Evolutionary conservation across 805 yeast species (phyloP), one percentile per base, ranked within the genome.

Genomic region (Wickerhamomyces mucosus): DNA sequence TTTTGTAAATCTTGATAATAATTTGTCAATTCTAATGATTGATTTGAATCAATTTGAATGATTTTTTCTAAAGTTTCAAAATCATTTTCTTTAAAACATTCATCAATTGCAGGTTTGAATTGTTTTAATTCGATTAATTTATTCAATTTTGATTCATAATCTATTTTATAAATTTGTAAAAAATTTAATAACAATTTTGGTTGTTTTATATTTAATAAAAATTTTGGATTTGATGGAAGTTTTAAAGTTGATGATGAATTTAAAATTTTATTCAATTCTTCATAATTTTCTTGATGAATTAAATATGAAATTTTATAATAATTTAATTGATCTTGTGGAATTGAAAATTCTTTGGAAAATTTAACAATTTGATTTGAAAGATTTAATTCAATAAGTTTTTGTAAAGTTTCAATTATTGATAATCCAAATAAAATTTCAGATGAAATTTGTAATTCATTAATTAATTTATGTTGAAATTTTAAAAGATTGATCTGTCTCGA

Each of bases 351-450:
- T 24, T 31, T 34, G 14, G 21, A 15, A 10, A 37, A 29, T 21
- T 34, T 29, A 7, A 55, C 48, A 0, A 83, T 76, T 22, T 64
- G 55, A 17, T 65, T 51, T 9, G 56, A 39, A 41, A 79, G 84
- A 15, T 67, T 59, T 34, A 67, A 50, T 22, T 54, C 48, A 4
- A 75, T 50, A 20, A 79, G 43, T 19, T 58, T 49, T 10, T 47
- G 45, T 5, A 79, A 40, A 0, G 82, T 69, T 21, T 66, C 69
- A 18, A 67, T 52, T 0, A 72, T 50, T 0, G 40, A 34, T 15
- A 31, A n/a, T 5, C 33, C 31, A 6, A 23, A 24, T 78, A 60
- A 38, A 10, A 23, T 16, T 9, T 38, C 41, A 27, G 18, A 33
- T 32, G 21, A 37, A 34, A 15, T 21, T 26, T 10, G 16, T n/a